Percentiles rank a stretch among this genome's conserved stretches.
phyloP scores from a whole-genome alignment of 345 rosid species.

The Conringia planisiliqua region DNA sequence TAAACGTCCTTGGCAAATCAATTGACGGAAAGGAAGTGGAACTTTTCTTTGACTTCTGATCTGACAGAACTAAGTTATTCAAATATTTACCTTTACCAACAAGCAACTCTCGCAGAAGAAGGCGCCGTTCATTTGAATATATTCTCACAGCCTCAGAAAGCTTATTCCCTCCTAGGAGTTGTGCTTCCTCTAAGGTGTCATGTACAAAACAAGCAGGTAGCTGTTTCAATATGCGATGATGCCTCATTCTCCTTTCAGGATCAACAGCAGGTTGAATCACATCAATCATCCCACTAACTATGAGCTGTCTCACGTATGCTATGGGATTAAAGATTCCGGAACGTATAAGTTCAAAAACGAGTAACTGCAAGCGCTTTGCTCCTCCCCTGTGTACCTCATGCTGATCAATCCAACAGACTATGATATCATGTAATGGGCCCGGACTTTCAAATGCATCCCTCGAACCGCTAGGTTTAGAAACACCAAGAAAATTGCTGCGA shows the following conservation, averaged over 20 bases:
- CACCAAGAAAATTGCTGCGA: slow-evolving; percentile 34
- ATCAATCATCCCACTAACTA: slow-evolving; percentile 87
- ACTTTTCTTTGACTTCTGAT: slow-evolving; percentile 42
- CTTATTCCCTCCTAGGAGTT: slow-evolving; percentile 54
- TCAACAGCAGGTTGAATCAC: slow-evolving; percentile 44
- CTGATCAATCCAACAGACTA: slow-evolving; percentile 98
- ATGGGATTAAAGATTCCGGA: slow-evolving; percentile 86
- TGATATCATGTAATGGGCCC: slow-evolving; percentile 86
- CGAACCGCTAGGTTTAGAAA: slow-evolving; percentile 31
- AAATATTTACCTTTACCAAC: slow-evolving; percentile 33
- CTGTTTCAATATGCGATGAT: slow-evolving; percentile 73
- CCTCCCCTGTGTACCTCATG: slow-evolving; percentile 80
- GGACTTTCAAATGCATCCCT: slow-evolving; percentile 78
- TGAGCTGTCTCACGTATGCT: slow-evolving; percentile 88
- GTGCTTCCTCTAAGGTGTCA: slow-evolving; percentile 63
- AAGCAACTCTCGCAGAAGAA: slow-evolving; percentile 61
- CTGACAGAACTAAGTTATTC: slow-evolving; percentile 22
- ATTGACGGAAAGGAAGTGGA: slow-evolving; percentile 31
- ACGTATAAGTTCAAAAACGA: slow-evolving; percentile 69
- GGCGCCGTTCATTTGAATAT: slow-evolving; percentile 80
- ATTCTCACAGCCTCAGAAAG: slow-evolving; percentile 59
- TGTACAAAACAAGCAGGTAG: slow-evolving; percentile 67
- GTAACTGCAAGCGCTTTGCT: slow-evolving; percentile 65
- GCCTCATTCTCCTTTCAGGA: slow-evolving; percentile 61
- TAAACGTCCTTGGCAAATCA: slow-evolving; percentile 44